A percentile compares a stretch with the other conserved stretches of the same genome.
phyloP scores from a whole-genome alignment of 768 basidiomycete species.

The Mycena belliarum region DNA sequence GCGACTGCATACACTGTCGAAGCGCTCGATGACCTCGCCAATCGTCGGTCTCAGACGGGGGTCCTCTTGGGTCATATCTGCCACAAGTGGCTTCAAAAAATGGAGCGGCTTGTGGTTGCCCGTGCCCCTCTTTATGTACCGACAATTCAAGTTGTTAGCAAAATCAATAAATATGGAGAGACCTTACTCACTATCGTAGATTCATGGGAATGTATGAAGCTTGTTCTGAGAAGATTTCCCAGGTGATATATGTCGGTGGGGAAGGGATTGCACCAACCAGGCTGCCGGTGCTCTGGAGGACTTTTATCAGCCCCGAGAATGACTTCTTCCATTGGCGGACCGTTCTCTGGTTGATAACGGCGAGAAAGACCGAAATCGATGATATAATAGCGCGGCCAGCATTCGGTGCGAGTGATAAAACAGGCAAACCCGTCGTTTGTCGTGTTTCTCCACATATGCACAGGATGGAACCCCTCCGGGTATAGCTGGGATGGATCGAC shows the following conservation, averaged over 20 bases:
- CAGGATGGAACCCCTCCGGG: no score
- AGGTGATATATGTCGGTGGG: slow-evolving; percentile 6
- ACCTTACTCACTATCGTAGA: not conserved
- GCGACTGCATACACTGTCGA: no score
- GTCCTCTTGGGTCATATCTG: not conserved
- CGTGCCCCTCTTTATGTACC: not conserved
- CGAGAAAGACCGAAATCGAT: slow-evolving; percentile 1
- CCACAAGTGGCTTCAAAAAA: not conserved
- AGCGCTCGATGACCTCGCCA: not conserved
- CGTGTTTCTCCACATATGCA: no score
- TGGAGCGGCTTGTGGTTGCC: not conserved
- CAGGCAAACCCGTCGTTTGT: not conserved
- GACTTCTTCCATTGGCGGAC: not conserved
- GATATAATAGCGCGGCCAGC: not conserved
- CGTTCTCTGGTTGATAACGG: not conserved
- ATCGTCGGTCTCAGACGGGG: slow-evolving; percentile 1
- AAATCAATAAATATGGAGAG: not conserved
- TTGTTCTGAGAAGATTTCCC: not conserved
- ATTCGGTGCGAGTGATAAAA: not conserved
- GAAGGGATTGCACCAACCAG: not conserved
- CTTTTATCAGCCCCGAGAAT: not conserved
- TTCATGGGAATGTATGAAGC: not conserved
- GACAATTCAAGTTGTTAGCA: not conserved
- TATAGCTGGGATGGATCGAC: no score
- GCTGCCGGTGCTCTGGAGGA: not conserved